Percentiles rank a stretch among this genome's conserved stretches.
These are phyloP conservation scores for Poronia punctata DNA, from an alignment of 495 filamentous ascomycete species.

Conservation along the genomic window DNA sequence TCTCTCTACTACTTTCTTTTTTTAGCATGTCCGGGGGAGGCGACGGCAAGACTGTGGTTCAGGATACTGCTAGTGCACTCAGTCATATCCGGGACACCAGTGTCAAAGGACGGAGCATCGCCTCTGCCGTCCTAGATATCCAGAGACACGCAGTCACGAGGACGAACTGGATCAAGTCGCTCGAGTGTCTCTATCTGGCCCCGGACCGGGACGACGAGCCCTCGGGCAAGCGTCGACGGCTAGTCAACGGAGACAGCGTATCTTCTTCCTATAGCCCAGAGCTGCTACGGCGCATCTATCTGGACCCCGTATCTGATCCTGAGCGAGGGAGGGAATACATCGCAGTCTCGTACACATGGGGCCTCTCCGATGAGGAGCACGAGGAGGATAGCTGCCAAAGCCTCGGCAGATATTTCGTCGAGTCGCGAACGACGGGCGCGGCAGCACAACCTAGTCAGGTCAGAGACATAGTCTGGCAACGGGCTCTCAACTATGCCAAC, in stretches of 20 bases:
- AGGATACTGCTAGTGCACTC: constrained; percentile 24
- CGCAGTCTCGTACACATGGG: constrained; percentile 28
- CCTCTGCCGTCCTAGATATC: constrained; percentile 22
- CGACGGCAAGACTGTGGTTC: constrained; percentile 16
- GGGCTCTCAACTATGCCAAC: constrained; percentile 19
- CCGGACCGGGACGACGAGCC: constrained; percentile 14
- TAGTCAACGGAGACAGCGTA: constrained; percentile 15
- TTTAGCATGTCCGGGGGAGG: constrained; percentile 21
- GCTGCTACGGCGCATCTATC: constrained; percentile 15
- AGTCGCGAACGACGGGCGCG: constrained; percentile 17
- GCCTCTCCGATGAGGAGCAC: constrained; percentile 17
- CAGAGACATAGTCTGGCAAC: constrained; percentile 18
- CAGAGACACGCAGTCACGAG: constrained; percentile 15
- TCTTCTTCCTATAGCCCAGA: constrained; percentile 7
- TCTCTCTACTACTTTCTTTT: constrained; percentile 1
- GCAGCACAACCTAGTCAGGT: constrained; percentile 17
- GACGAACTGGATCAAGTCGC: constrained; percentile 21
- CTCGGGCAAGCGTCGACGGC: constrained; percentile 19
- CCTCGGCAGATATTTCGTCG: constrained; percentile 14
- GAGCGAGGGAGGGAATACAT: constrained; percentile 17
- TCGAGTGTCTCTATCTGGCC: constrained; percentile 22
- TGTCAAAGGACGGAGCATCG: constrained; percentile 9
- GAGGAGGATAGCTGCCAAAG: constrained; percentile 3
- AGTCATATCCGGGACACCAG: constrained; percentile 19
- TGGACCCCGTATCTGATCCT: constrained; percentile 13